phyloP scores from a whole-genome alignment of 2,329 filamentous ascomycete species.

The Cadophora luteo-olivacea region DNA sequence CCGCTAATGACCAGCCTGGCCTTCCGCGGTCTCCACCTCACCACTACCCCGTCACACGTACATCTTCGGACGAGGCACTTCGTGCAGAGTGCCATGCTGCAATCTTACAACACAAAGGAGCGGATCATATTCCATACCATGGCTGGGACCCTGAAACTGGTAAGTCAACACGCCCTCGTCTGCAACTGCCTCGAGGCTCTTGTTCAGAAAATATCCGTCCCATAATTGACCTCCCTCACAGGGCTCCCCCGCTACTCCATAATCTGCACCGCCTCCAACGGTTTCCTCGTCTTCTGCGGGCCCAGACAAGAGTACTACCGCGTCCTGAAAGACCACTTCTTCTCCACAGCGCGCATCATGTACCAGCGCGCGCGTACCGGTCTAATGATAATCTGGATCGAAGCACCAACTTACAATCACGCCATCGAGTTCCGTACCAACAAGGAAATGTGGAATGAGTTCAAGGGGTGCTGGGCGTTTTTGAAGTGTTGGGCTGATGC shows the following conservation, averaged over 20 bases:
- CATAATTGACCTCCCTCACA: not conserved
- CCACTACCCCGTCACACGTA: not conserved
- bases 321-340: conserved; percentile 12
- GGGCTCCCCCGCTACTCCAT: conserved; percentile 19
- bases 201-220: not conserved
- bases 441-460: conserved; percentile 8
- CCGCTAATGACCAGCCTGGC: not conserved
- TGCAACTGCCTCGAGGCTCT: not conserved
- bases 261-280: conserved; percentile 12
- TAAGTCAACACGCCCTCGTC: not conserved
- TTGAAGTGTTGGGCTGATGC: conserved; percentile 19
- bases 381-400: conserved; percentile 21
- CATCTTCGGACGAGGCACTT: not conserved
- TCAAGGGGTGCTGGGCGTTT: conserved; percentile 20
- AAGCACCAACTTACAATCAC: not conserved
- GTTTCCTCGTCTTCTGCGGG: conserved; percentile 20
- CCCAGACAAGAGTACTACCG: conserved; percentile 13
- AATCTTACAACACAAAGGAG: conserved; percentile 12
- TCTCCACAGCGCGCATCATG: conserved; percentile 14
- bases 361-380: conserved; percentile 8
- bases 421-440: conserved; percentile 2
- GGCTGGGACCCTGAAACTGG: conserved; percentile 15
- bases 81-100: not conserved
- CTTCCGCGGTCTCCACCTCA: not conserved
- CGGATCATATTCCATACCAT: conserved; percentile 7